phyloP scores from a whole-genome alignment of 2,329 filamentous ascomycete species.

The Pseudopyricularia cyperi region DNA sequence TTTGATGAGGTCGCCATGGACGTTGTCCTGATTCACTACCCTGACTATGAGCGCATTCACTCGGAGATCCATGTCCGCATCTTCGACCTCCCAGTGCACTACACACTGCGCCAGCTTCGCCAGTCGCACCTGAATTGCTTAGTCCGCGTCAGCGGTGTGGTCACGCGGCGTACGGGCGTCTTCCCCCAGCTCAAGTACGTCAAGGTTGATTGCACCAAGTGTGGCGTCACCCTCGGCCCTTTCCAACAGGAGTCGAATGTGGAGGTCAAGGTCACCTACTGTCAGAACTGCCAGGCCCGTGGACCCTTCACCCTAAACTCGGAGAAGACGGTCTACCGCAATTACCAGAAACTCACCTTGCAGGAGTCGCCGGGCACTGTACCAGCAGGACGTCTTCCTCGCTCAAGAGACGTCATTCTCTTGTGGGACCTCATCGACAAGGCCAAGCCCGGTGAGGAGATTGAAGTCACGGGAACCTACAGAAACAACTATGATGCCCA shows the following conservation, averaged over 20 bases:
- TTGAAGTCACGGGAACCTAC: conserved; percentile 93
- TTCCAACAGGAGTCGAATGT: conserved; percentile 96
- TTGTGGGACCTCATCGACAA: conserved; percentile 95
- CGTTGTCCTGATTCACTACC: conserved; percentile 88
- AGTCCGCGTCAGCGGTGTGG: conserved; percentile 86
- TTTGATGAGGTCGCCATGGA: conserved; percentile 97
- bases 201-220: conserved; percentile 95
- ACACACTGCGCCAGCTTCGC: conserved; percentile 86
- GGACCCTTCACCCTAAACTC: conserved; percentile 94
- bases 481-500: conserved; percentile 97
- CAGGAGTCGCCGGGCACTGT: conserved; percentile 97
- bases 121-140: conserved; percentile 94
- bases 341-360: conserved; percentile 94
- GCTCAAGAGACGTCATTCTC: conserved; percentile 86
- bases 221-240: conserved; percentile 78
- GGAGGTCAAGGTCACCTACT: conserved; percentile 93
- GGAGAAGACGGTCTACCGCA: conserved; percentile 95
- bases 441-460: conserved; percentile 94
- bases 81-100: conserved; percentile 84
- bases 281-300: conserved; percentile 88
- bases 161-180: conserved; percentile 85
- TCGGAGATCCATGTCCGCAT: conserved; percentile 97
- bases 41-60: conserved; percentile 94
- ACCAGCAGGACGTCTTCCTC: conserved; percentile 83
- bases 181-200: conserved; percentile 98